These are phyloP conservation scores for Fusarium citri DNA, from an alignment of 2,329 filamentous ascomycete species.

Conservation along the genomic window DNA sequence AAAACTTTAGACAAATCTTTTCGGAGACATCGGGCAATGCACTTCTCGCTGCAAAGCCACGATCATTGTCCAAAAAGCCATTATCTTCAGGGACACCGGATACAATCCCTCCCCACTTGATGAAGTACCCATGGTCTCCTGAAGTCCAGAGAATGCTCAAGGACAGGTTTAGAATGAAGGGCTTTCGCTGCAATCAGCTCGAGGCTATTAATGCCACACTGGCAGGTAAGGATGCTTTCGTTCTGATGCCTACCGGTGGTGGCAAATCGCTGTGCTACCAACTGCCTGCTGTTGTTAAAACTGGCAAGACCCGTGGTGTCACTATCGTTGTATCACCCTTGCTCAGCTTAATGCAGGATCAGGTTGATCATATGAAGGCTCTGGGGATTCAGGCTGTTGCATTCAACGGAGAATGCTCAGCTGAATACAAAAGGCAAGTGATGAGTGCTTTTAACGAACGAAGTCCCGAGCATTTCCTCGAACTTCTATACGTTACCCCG, in stretches of 20 bases:
- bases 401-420: slow-evolving; percentile 80
- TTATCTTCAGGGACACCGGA: slow-evolving; percentile 41
- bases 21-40: slow-evolving; percentile 63
- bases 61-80: slow-evolving; percentile 49
- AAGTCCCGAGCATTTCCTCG: slow-evolving; percentile 79
- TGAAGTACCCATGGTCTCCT: slow-evolving; percentile 82
- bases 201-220: slow-evolving; percentile 97
- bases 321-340: slow-evolving; percentile 96
- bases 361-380: slow-evolving; percentile 83
- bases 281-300: slow-evolving; percentile 84
- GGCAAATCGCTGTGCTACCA: slow-evolving; percentile 98
- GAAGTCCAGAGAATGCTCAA: slow-evolving; percentile 86
- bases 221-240: slow-evolving; percentile 87
- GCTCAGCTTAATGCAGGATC: slow-evolving; percentile 96
- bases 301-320: slow-evolving; percentile 84
- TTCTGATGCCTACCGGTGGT: slow-evolving; percentile 97
- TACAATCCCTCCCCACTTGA: slow-evolving; percentile 63
- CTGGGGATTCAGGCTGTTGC: slow-evolving; percentile 82
- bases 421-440: slow-evolving; percentile 72
- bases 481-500: slow-evolving; percentile 94
- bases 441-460: slow-evolving; percentile 71
- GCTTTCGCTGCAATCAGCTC: slow-evolving; percentile 91
- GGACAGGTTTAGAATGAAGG: slow-evolving; percentile 83
- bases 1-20: slow-evolving; percentile 54
- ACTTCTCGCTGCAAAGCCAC: slow-evolving; percentile 49